Conservation (phyloP, 148 eudicot species). For the Amaranthus hypochondriacus region DNA sequence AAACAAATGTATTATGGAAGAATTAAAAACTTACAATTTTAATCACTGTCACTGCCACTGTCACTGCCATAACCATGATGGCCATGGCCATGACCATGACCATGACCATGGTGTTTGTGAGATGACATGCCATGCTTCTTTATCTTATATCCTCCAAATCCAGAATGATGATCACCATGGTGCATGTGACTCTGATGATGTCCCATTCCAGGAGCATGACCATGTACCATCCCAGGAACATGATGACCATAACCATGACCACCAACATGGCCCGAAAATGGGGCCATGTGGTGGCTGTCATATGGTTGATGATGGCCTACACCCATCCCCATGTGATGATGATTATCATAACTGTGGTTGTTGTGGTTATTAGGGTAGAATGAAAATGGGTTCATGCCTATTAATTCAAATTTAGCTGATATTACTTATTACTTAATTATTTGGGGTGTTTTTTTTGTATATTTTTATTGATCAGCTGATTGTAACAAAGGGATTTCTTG, state of each 20-base stretch:
- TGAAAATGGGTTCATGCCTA: background rate
- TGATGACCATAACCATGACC: background rate
- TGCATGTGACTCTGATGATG: background rate
- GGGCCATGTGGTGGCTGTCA: background rate
- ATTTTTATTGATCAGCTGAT: background rate
- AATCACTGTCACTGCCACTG: conserved; percentile 26
- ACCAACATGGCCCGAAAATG: background rate
- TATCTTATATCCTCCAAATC: too few species aligned
- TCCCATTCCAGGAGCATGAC: background rate
- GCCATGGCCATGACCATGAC: background rate
- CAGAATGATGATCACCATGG: background rate
- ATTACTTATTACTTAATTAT: background rate
- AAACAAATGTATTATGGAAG: background rate
- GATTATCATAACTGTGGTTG: background rate
- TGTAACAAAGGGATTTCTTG: background rate
- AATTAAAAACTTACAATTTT: background rate
- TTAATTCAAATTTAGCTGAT: background rate
- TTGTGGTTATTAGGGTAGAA: conserved; percentile 1
- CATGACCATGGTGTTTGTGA: background rate
- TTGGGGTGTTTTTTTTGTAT: background rate
- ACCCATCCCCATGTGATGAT: background rate
- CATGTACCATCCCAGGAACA: background rate
- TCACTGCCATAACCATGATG: conserved; percentile 16
- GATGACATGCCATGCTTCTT: too few species aligned
- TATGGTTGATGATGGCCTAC: background rate